Percentiles rank a stretch among this genome's conserved stretches.
These are phyloP conservation scores for Boechera retrofracta DNA, from an alignment of 345 rosid genomes.

Conservation along the genomic window DNA sequence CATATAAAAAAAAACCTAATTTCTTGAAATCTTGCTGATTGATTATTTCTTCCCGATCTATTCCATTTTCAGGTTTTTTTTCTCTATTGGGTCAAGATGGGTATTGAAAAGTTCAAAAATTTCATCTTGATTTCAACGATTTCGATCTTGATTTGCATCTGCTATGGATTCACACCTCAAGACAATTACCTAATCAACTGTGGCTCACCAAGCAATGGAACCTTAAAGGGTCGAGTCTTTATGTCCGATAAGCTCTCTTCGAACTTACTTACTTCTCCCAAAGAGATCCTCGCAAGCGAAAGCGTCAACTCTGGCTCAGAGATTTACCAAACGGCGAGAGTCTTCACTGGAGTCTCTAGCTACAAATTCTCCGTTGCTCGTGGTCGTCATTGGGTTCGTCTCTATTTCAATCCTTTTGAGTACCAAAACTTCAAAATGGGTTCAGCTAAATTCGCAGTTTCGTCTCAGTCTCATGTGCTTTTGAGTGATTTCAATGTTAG, in stretches of 20 bases:
- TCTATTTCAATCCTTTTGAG: conserved; percentile 77
- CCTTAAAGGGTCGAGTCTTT: conserved; percentile 62
- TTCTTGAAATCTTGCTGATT: conserved; percentile 9
- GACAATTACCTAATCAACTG: conserved; percentile 85
- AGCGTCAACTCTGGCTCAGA: conserved; percentile 42
- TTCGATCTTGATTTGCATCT: conserved; percentile 54
- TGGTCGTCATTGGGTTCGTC: conserved; percentile 96
- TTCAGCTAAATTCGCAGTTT: conserved; percentile 63
- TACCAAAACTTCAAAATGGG: conserved; percentile 60
- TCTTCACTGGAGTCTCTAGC: conserved; percentile 61
- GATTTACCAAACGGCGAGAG: conserved; percentile 78
- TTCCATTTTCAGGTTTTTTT: conserved; percentile 10
- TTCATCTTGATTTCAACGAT: conserved; percentile 52
- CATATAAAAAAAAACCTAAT: background rate
- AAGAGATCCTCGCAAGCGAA: conserved; percentile 53
- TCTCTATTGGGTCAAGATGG: conserved; percentile 44
- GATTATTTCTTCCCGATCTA: conserved; percentile 12
- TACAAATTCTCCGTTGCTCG: conserved; percentile 66
- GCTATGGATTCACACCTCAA: conserved; percentile 64
- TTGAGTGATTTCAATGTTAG: conserved; percentile 56
- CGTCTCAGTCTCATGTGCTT: conserved; percentile 59
- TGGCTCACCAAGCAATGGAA: conserved; percentile 71
- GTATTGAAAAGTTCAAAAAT: conserved; percentile 33
- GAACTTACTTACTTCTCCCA: conserved; percentile 59
- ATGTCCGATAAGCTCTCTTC: conserved; percentile 70